Conservation (phyloP, 768 basidiomycete genomes). For the Lyophyllum shimeji region DNA sequence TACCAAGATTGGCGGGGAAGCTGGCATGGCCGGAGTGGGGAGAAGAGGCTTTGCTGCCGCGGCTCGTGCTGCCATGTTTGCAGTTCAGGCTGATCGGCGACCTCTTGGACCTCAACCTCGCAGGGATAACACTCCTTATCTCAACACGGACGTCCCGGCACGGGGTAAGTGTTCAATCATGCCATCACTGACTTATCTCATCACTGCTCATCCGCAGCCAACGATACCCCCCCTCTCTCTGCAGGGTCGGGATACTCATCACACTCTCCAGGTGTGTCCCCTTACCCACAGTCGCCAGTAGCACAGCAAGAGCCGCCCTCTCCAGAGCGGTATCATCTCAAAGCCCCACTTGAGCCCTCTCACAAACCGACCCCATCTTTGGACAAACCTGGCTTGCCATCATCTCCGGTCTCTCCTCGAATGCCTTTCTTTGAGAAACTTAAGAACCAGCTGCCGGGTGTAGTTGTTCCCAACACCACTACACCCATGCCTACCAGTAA, state of each 20-base stretch:
- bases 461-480: constrained; percentile 13
- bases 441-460: constrained; percentile 35
- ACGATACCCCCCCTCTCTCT: constrained; percentile 46
- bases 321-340: constrained; percentile 14
- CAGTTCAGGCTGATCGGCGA: constrained; percentile 13
- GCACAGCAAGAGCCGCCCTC: constrained; percentile 18
- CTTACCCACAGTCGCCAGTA: constrained; percentile 34
- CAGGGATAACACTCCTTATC: constrained; percentile 38
- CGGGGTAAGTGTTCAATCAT: constrained; percentile 34
- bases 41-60: constrained; percentile 81
- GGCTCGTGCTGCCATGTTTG: constrained; percentile 51
- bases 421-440: constrained; percentile 62
- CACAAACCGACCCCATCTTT: constrained; percentile 4
- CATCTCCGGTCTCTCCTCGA: constrained; percentile 30
- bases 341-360: background rate
- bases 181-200: constrained; percentile 10
- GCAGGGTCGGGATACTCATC: constrained; percentile 46
- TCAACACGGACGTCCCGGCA: constrained; percentile 45
- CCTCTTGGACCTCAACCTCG: constrained; percentile 20
- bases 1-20: constrained; percentile 73
- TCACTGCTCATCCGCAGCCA: constrained; percentile 21
- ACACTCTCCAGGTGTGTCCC: constrained; percentile 43
- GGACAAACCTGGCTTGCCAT: constrained; percentile 13
- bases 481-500: constrained; percentile 14
- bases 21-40: constrained; percentile 91